Conservation (phyloP, 148 eudicot species). For the Pharnaceum exiguum region DNA sequence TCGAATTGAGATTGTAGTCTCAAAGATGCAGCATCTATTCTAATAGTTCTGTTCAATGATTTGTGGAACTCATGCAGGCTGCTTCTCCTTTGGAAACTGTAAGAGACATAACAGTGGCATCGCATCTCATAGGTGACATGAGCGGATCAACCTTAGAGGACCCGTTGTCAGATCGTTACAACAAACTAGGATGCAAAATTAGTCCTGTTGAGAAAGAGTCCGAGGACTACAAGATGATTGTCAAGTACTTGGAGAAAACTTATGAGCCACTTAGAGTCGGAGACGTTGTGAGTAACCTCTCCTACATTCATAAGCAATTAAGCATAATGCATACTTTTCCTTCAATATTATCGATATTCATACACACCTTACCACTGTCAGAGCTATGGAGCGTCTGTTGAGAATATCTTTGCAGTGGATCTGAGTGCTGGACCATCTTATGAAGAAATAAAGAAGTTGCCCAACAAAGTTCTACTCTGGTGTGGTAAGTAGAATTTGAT, state of each 20-base stretch:
- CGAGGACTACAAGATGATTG: slow-evolving; percentile 76
- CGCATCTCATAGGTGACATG: slow-evolving; percentile 72
- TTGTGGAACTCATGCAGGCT: slow-evolving; percentile 31
- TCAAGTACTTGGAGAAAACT: slow-evolving; percentile 64
- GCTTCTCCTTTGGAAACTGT: slow-evolving; percentile 61
- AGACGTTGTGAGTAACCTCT: slow-evolving; percentile 43
- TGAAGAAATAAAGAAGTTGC: slow-evolving; percentile 63
- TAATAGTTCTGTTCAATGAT: background rate
- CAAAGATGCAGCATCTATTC: background rate
- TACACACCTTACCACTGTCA: slow-evolving; percentile 11
- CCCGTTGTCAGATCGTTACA: slow-evolving; percentile 57
- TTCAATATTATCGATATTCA: too few species aligned
- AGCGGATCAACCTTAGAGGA: slow-evolving; percentile 69
- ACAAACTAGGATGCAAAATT: slow-evolving; percentile 57
- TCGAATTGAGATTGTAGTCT: background rate
- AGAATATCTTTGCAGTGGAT: slow-evolving; percentile 63
- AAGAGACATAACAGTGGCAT: slow-evolving; percentile 62
- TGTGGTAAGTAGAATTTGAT: slow-evolving; percentile 54
- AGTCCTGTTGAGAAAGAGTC: slow-evolving; percentile 47
- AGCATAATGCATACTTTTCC: too few species aligned
- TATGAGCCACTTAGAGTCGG: slow-evolving; percentile 76
- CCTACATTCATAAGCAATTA: too few species aligned
- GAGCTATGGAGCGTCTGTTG: slow-evolving; percentile 71
- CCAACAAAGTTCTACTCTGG: slow-evolving; percentile 81
- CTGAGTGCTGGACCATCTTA: slow-evolving; percentile 57